A percentile compares a stretch with the other conserved stretches of the same genome.
phyloP scores from a whole-genome alignment of 805 yeast species.

The Spathaspora arborariae region DNA sequence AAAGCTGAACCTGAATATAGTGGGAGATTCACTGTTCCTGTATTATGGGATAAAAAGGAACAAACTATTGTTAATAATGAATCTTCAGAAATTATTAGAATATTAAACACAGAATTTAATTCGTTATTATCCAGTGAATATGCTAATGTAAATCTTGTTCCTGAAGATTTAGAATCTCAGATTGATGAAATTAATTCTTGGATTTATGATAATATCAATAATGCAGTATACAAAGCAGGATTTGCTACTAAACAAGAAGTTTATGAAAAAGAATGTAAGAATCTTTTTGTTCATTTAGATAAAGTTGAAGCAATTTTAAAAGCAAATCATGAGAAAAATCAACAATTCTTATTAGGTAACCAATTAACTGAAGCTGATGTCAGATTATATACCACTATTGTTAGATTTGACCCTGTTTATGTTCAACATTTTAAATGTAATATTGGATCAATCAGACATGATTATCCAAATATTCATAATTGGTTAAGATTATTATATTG shows the following conservation, averaged over 20 bases:
- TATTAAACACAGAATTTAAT: conserved; percentile 73
- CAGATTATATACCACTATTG: conserved; percentile 79
- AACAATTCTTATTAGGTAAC: conserved; percentile 51
- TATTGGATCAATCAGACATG: conserved; percentile 70
- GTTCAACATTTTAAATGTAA: conserved; percentile 96
- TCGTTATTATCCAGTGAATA: conserved; percentile 46
- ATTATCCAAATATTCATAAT: conserved; percentile 72
- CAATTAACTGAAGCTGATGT: conserved; percentile 86
- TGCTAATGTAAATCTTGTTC: conserved; percentile 58
- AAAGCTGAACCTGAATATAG: conserved; percentile 70
- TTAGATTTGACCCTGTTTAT: conserved; percentile 90
- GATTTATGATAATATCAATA: conserved; percentile 83
- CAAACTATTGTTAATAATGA: conserved; percentile 88
- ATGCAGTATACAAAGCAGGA: conserved; percentile 91
- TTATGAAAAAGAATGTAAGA: conserved; percentile 64
- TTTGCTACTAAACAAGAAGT: conserved; percentile 82
- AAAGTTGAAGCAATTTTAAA: conserved; percentile 61
- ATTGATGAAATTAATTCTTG: conserved; percentile 79
- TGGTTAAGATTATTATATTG: conserved; percentile 87
- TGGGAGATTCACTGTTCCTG: conserved; percentile 90
- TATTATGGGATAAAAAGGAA: conserved; percentile 83
- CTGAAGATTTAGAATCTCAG: conserved; percentile 45
- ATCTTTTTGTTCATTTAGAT: conserved; percentile 64
- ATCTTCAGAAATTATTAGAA: conserved; percentile 83
- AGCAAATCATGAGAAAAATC: conserved; percentile 33